Conservation (phyloP, 305 asterid species). For the Fraxinus dipetala region DNA sequence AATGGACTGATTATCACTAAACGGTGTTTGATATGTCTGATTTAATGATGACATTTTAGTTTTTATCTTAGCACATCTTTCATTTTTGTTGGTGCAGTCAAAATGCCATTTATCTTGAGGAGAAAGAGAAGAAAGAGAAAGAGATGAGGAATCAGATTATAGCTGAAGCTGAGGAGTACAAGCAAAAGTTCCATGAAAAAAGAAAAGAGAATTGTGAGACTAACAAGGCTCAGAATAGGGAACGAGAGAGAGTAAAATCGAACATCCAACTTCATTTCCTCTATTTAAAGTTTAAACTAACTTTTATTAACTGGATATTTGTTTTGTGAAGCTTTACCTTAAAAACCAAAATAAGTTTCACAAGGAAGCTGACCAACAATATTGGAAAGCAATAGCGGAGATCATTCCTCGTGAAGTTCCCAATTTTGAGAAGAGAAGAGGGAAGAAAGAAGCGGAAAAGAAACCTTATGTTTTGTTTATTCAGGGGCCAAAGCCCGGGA, state of each 20-base stretch:
- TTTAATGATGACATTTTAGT: background rate
- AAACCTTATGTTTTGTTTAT: constrained; percentile 61
- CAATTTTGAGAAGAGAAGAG: constrained; percentile 52
- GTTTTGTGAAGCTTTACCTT: constrained; percentile 45
- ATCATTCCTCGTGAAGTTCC: constrained; percentile 80
- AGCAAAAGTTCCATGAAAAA: background rate
- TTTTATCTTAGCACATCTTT: background rate
- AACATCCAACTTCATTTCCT: constrained; percentile 4
- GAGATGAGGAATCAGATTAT: constrained; percentile 70
- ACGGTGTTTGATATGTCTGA: background rate
- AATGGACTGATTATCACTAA: background rate
- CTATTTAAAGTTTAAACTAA: background rate
- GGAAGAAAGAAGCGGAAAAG: constrained; percentile 57
- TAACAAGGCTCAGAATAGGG: constrained; percentile 64
- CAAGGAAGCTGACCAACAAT: constrained; percentile 79
- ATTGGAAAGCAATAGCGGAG: constrained; percentile 87
- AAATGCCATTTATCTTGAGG: constrained; percentile 79
- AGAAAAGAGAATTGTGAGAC: background rate
- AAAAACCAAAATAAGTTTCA: constrained; percentile 83
- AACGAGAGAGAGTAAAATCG: constrained; percentile 55
- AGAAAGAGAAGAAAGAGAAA: constrained; percentile 82
- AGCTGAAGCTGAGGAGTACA: constrained; percentile 61
- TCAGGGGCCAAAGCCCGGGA: constrained; percentile 94
- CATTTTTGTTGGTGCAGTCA: constrained; percentile 39
- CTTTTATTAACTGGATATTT: background rate